These are phyloP conservation scores for Pythium vanterpoolii DNA, from an alignment of 352 stramenopile species.

Conservation along the genomic window DNA sequence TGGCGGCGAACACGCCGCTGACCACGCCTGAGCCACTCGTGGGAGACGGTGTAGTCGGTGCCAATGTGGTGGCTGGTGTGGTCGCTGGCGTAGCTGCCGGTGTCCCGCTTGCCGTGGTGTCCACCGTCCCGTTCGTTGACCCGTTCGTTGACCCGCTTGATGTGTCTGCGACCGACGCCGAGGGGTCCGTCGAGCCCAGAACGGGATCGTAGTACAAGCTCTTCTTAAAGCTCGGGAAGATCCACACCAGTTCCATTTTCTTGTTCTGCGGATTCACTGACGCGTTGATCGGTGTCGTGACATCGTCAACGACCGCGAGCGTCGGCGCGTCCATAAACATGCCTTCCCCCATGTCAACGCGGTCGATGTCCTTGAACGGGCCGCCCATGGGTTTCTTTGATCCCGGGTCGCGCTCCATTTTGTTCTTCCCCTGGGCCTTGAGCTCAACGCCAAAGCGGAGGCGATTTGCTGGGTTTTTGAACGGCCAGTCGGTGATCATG, in stretches of 20 bases:
- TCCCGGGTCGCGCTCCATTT: background rate
- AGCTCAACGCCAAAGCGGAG: constrained; percentile 31
- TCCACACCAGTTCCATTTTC: constrained; percentile 31
- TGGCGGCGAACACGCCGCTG: background rate
- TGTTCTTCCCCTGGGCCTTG: constrained; percentile 28
- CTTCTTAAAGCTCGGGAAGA: constrained; percentile 34
- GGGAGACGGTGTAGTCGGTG: background rate
- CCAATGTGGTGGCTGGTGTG: background rate
- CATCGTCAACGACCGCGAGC: constrained; percentile 15
- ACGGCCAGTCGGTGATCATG: constrained; percentile 13
- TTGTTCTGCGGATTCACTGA: constrained; percentile 11
- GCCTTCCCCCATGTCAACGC: constrained; percentile 11
- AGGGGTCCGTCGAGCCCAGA: constrained; percentile 17
- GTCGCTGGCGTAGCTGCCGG: background rate
- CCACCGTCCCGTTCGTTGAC: background rate
- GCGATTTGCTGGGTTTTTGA: constrained; percentile 20
- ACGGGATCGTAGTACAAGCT: constrained; percentile 57
- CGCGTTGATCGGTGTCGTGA: constrained; percentile 25
- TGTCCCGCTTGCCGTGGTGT: background rate
- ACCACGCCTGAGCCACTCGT: background rate
- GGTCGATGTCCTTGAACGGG: constrained; percentile 18
- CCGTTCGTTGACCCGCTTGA: background rate
- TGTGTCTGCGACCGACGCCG: too few relatives aligned
- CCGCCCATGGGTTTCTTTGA: constrained; percentile 23
- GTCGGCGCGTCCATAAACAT: constrained; percentile 26